Conservation (phyloP, 108 stramenopile species). For the Epithemia pelagica region DNA sequence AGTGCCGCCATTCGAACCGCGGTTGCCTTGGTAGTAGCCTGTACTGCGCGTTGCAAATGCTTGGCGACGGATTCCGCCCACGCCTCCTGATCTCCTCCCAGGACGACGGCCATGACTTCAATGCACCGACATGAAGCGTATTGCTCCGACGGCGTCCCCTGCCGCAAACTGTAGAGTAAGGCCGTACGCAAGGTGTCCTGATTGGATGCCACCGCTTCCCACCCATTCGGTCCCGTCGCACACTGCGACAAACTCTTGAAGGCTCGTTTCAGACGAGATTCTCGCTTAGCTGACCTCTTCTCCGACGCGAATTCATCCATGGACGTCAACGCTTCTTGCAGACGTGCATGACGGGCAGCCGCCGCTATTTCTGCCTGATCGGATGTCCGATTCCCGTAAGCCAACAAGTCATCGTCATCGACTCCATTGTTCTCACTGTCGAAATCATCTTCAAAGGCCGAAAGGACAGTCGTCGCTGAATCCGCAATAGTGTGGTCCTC, state of each 20-base stretch:
- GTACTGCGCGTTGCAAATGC: conserved; percentile 42
- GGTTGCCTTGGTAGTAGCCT: conserved; percentile 45
- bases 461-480: conserved; percentile 5
- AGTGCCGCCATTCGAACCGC: conserved; percentile 68
- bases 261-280: conserved; percentile 34
- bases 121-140: conserved; percentile 80
- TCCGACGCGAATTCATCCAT: conserved; percentile 37
- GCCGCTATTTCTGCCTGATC: conserved; percentile 11
- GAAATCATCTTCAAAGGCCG: conserved; percentile 35
- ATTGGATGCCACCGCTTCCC: conserved; percentile 19
- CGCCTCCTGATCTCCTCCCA: conserved; percentile 54
- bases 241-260: conserved; percentile 67
- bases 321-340: conserved; percentile 18
- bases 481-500: conserved; percentile 44
- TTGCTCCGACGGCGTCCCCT: conserved; percentile 59
- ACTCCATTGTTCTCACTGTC: neutral
- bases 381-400: neutral
- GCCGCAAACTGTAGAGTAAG: conserved; percentile 30
- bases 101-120: conserved; percentile 59
- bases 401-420: conserved; percentile 4
- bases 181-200: conserved; percentile 13
- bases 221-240: conserved; percentile 32
- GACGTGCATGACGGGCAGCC: conserved; percentile 18
- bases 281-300: conserved; percentile 58
- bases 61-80: conserved; percentile 37